These are phyloP conservation scores for Ramaria sp. DNA, from an alignment of 768 basidiomycete genomes.

Conservation along the genomic window DNA sequence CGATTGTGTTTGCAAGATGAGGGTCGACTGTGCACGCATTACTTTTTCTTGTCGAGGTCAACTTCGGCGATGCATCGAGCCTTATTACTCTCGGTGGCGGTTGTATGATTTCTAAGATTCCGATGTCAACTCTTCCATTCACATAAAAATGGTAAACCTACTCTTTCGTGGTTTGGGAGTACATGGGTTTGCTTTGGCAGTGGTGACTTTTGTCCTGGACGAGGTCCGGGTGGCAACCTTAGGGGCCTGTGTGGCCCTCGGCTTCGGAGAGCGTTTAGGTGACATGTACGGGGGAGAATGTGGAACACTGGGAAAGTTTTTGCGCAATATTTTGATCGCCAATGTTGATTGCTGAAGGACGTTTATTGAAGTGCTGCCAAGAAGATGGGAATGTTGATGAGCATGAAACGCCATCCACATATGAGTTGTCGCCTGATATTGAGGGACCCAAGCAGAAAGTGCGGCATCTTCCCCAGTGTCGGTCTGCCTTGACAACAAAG, in stretches of 20 bases:
- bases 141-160: conserved; percentile 10
- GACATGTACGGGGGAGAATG: neutral
- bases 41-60: neutral
- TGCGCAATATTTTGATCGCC: conserved; percentile 39
- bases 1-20: conserved; percentile 22
- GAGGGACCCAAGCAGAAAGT: conserved; percentile 22
- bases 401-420: conserved; percentile 65
- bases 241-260: neutral
- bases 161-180: conserved; percentile 36
- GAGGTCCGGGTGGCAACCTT: conserved; percentile 8
- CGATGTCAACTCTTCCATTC: neutral
- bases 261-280: neutral
- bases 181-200: conserved; percentile 23
- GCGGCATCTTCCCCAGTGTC: conserved; percentile 18
- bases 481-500: conserved; percentile 18
- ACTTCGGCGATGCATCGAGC: neutral
- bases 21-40: neutral
- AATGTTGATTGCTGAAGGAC: conserved; percentile 44
- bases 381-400: conserved; percentile 40
- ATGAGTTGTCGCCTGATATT: conserved; percentile 46
- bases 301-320: conserved; percentile 14
- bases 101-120: neutral
- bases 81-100: neutral
- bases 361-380: conserved; percentile 27
- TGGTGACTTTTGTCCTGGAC: conserved; percentile 12